phyloP scores from a whole-genome alignment of 164 flowering plant species.

The Aristolochia fimbriata region DNA sequence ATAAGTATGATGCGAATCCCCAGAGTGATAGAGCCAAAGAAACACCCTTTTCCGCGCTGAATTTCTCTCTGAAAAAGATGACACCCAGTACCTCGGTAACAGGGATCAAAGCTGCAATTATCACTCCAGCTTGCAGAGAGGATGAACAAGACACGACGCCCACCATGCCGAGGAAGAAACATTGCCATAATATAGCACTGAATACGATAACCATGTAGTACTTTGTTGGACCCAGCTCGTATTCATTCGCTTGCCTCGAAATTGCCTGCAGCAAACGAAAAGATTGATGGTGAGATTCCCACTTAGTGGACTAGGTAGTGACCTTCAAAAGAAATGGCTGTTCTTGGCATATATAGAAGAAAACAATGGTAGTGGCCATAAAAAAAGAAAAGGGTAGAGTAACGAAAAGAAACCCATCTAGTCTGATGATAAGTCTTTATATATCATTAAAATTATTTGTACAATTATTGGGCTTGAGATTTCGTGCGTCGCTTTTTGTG shows the following conservation, averaged over 20 bases:
- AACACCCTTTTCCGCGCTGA: conserved; percentile 16
- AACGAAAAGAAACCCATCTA: no score
- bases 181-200: conserved; percentile 35
- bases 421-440: no score
- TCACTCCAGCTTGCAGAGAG: conserved; percentile 38
- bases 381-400: no score
- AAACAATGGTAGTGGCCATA: no score
- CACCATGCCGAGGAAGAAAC: conserved; percentile 37
- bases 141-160: conserved; percentile 45
- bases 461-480: no score
- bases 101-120: conserved; percentile 34
- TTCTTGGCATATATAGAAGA: no score
- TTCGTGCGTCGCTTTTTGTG: no score
- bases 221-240: conserved; percentile 29
- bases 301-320: no score
- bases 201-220: conserved; percentile 34
- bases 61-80: conserved; percentile 14
- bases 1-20: conserved; percentile 21
- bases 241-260: conserved; percentile 39
- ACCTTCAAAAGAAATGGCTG: no score
- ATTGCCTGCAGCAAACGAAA: conserved; percentile 27
- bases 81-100: conserved; percentile 37
- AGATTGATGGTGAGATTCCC: not conserved
- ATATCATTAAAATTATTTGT: no score
- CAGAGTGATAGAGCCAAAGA: conserved; percentile 14